Percentiles rank a stretch among this genome's conserved stretches.
Conservation (phyloP, 176 grass and related monocot genomes). For the Oryza punctata region DNA sequence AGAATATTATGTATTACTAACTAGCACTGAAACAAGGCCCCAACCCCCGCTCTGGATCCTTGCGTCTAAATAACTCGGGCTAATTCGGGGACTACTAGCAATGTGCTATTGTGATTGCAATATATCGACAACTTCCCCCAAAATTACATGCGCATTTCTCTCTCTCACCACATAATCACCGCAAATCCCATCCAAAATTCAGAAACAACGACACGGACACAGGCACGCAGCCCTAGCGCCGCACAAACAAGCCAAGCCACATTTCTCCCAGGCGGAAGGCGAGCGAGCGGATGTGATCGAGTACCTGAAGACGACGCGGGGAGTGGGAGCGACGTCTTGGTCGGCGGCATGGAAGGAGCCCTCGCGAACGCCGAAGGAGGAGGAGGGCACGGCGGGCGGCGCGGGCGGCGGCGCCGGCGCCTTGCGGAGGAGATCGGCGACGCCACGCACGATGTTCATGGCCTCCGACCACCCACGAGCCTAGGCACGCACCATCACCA, state of each 20-base stretch:
- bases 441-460: constrained; percentile 90
- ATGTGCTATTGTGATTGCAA: not conserved
- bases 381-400: not conserved
- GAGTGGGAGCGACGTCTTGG: constrained; percentile 47
- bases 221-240: not conserved
- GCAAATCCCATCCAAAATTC: not conserved
- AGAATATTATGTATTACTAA: not conserved
- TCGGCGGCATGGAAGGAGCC: constrained; percentile 9
- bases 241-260: not conserved
- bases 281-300: not conserved
- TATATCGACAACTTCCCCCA: not conserved
- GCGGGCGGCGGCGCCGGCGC: constrained; percentile 56
- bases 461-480: constrained; percentile 13
- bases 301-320: constrained; percentile 74
- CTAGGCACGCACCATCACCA: constrained; percentile 27
- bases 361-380: constrained; percentile 9
- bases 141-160: not conserved
- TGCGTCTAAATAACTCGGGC: not conserved
- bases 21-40: not conserved
- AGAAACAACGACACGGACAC: not conserved
- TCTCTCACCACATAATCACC: not conserved
- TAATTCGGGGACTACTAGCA: not conserved
- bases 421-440: constrained; percentile 86
- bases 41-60: no score
- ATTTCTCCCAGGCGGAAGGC: not conserved